A percentile compares a stretch with the other conserved stretches of the same genome.
Conservation (phyloP, 2,329 filamentous ascomycete species). For the Ascochyta fabae region DNA sequence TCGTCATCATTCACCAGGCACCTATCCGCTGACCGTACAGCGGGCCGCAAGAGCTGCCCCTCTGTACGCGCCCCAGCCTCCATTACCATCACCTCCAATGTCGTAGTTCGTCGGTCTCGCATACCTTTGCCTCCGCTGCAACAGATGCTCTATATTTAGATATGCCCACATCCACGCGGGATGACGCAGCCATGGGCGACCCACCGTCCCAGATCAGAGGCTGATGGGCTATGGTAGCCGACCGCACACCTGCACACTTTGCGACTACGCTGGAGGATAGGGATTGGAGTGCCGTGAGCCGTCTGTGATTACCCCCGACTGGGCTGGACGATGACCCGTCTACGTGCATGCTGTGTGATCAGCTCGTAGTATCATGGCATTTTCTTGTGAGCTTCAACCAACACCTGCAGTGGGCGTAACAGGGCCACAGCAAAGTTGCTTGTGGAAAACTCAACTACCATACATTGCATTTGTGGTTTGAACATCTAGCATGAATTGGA, state of each 20-base stretch:
- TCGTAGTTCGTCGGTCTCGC: constrained; percentile 9
- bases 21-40: background rate
- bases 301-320: background rate
- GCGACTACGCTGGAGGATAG: background rate
- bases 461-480: background rate
- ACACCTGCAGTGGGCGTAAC: background rate
- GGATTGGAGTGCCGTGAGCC: background rate
- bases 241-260: background rate
- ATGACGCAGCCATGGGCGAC: constrained; percentile 13
- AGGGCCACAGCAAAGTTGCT: background rate
- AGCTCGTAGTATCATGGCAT: background rate
- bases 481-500: constrained; percentile 1
- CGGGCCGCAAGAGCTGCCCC: constrained; percentile 1
- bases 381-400: background rate
- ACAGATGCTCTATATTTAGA: constrained; percentile 15
- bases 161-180: constrained; percentile 9
- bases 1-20: constrained; percentile 2
- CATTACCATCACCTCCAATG: constrained; percentile 1
- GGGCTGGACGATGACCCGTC: constrained; percentile 2
- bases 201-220: constrained; percentile 11
- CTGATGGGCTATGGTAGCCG: background rate
- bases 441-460: background rate
- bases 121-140: constrained; percentile 15
- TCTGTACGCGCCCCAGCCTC: constrained; percentile 17
- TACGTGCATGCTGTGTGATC: background rate